phyloP scores from a whole-genome alignment of 768 basidiomycete species.

The Podaxis rugospora region DNA sequence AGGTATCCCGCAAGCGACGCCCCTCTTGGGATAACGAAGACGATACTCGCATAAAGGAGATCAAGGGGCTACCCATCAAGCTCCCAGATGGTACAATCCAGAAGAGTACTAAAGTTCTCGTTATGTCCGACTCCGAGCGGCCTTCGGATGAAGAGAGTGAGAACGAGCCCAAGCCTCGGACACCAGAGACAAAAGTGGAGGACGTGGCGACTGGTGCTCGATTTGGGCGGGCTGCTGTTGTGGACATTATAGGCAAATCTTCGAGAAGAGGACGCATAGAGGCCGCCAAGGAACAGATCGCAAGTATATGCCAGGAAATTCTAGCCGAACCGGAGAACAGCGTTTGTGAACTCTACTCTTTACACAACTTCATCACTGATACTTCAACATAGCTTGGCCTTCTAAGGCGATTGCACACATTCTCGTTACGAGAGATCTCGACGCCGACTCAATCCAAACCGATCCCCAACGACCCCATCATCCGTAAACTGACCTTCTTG shows the following conservation, averaged over 20 bases:
- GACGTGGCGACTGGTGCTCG: conserved; percentile 81
- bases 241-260: conserved; percentile 62
- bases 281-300: conserved; percentile 91
- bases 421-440: conserved; percentile 74
- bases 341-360: conserved; percentile 42
- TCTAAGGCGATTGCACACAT: conserved; percentile 83
- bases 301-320: conserved; percentile 89
- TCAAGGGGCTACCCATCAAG: conserved; percentile 78
- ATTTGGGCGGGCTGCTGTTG: conserved; percentile 80
- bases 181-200: conserved; percentile 37
- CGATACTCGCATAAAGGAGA: conserved; percentile 21
- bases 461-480: conserved; percentile 71
- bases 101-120: conserved; percentile 41
- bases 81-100: conserved; percentile 70
- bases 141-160: conserved; percentile 25
- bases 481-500: conserved; percentile 84
- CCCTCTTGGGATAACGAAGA: conserved; percentile 42
- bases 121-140: conserved; percentile 16
- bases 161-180: conserved; percentile 23
- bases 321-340: conserved; percentile 93
- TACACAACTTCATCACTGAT: conserved; percentile 1
- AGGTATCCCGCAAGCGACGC: conserved; percentile 47
- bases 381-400: conserved; percentile 64
- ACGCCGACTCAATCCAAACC: conserved; percentile 66
- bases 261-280: conserved; percentile 66